Evolutionary conservation across 148 eudicot species (phyloP).

Genomic region (Diospyros lotus): DNA sequence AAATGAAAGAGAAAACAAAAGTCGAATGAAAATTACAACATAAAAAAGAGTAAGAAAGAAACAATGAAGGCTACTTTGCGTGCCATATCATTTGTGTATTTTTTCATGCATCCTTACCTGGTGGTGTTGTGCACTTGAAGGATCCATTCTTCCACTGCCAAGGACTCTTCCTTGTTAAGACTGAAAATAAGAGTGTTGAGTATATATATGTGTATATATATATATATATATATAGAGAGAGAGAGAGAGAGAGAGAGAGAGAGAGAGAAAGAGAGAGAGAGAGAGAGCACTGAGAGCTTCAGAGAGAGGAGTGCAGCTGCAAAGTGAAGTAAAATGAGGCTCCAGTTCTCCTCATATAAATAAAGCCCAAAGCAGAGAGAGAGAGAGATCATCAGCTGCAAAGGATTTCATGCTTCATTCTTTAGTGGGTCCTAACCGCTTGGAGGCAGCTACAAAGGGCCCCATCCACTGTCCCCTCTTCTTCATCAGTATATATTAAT

Average conservation of each 20-base stretch:
- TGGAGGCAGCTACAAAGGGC: conserved; percentile 2
- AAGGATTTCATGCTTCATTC: conserved; percentile 12
- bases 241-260: background rate
- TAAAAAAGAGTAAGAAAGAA: background rate
- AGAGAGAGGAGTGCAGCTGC: background rate
- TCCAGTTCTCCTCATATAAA: conserved; percentile 4
- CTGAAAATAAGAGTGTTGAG: background rate
- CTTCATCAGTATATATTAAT: too few relatives aligned
- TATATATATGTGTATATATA: too few relatives aligned
- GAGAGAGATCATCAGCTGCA: conserved; percentile 7
- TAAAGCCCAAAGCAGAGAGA: background rate
- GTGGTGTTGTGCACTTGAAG: conserved; percentile 13
- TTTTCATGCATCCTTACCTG: conserved; percentile 6
- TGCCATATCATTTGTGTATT: background rate
- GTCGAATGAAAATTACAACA: background rate
- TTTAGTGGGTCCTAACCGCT: conserved; percentile 15
- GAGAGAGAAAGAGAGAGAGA: background rate
- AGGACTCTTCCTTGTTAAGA: background rate
- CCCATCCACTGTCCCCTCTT: background rate
- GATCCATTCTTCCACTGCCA: conserved; percentile 15
- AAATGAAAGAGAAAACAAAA: background rate
- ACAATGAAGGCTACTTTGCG: too few relatives aligned
- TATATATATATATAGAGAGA: background rate
- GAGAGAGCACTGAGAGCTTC: background rate
- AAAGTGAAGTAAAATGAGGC: conserved; percentile 16